Evolutionary conservation across 306 rosid species (phyloP), one percentile per base, ranked within the genome.

Genomic region (Cicer judaicum): DNA sequence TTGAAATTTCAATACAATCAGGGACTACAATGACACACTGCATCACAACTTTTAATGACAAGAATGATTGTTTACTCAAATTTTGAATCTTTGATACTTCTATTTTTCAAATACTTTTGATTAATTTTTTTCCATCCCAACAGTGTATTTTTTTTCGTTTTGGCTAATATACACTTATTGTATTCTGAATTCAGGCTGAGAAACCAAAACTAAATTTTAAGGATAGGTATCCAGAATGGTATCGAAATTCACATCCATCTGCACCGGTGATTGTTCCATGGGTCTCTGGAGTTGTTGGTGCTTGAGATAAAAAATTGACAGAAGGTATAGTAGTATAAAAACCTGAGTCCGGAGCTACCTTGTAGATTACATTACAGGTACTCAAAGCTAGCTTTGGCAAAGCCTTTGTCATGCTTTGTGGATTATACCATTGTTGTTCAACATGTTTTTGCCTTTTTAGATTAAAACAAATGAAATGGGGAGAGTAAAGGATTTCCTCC

Each of bases 241-340:
- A 91, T 64, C 83, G 89, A 81, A 82, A 83, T 74, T 78, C 91
- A 10, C 93, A 83, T 70, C 92, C 91, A 36, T 67, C 88, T 41
- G 91, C 98, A 8, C 98, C 98, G 0, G 15, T 89, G 77, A 66
- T 86, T 10, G 97, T 93, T 76, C 98, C 98, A 8, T 93, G 98
- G 98, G 98, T 80, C 64, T 91, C 98, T 16, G 98, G 98, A 76
- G 86, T 91, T 70, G 14, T 74, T 21, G 80, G 83, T 38, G 65
- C 76, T 55, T 83, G 84, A 84, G 66, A 34, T 43, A 48, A 56
- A 39, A 55, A 44, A 50, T 52, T 76, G 40, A 57, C 16, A 38
- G 50, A 78, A 73, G 52, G 60, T 4, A 2, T 41, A 29, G 36
- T 59, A 13, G 9, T 36, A 42, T 74, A 67, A 61, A 2, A 63